phyloP scores from a whole-genome alignment of 306 rosid genomes.

The Cucurbita moschata region DNA sequence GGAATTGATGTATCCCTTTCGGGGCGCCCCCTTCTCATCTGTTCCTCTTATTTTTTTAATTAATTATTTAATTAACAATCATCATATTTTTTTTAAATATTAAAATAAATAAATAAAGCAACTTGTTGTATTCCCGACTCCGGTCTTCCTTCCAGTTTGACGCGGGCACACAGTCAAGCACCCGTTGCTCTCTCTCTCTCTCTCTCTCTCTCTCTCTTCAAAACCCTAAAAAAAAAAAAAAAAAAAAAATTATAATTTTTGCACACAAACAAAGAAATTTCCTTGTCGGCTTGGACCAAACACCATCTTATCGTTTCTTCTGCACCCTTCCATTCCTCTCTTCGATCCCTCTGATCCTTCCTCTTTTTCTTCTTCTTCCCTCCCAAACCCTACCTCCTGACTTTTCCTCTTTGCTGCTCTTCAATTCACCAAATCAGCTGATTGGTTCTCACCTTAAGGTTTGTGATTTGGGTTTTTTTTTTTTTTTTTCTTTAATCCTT shows the following conservation, averaged over 20 bases:
- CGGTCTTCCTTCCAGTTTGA: not conserved
- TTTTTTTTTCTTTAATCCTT: not conserved
- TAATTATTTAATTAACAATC: not conserved
- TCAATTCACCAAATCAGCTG: not conserved
- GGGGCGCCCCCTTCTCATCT: not conserved
- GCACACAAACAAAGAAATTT: conserved; percentile 23
- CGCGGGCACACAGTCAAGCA: not conserved
- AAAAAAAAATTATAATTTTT: not conserved
- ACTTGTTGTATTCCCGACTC: not conserved
- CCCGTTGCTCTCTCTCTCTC: not conserved
- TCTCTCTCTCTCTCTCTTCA: not conserved
- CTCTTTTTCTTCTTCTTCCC: not conserved
- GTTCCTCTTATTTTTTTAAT: not conserved
- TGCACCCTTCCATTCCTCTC: conserved; percentile 12
- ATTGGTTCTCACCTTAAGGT: not conserved
- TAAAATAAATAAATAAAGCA: not conserved
- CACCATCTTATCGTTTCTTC: conserved; percentile 65
- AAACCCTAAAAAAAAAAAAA: not conserved
- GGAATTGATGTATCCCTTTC: not conserved
- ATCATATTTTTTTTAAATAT: not conserved
- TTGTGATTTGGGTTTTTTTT: not conserved
- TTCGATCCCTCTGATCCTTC: not conserved
- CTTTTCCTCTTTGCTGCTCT: not conserved
- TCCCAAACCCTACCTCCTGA: not conserved
- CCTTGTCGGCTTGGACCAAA: conserved; percentile 90